Conservation (phyloP, 2,329 filamentous ascomycete species). For the Emmonsiellopsis sp. region DNA sequence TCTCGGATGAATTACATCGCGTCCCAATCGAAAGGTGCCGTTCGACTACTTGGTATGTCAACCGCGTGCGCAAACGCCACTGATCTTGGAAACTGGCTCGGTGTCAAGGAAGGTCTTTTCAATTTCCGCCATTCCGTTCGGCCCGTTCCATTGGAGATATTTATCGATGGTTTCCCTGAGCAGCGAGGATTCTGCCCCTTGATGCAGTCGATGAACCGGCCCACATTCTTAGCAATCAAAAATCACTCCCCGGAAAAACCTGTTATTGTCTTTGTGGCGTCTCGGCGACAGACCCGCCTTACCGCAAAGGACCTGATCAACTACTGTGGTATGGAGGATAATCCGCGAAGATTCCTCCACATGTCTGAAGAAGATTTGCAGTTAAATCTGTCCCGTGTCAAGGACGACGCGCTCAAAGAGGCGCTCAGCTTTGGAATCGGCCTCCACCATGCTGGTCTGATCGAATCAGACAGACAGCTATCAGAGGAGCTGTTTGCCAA, state of each 20-base stretch:
- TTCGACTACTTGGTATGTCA: constrained; percentile 94
- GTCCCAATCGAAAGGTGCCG: constrained; percentile 78
- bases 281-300: constrained; percentile 83
- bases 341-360: constrained; percentile 80
- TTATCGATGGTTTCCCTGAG: constrained; percentile 94
- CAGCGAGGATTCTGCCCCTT: constrained; percentile 90
- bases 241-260: constrained; percentile 93
- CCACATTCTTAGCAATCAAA: constrained; percentile 93
- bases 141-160: constrained; percentile 89
- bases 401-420: constrained; percentile 85
- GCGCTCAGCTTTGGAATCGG: constrained; percentile 97
- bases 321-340: constrained; percentile 96
- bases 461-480: constrained; percentile 85
- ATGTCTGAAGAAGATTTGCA: constrained; percentile 94
- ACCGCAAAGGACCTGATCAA: constrained; percentile 97
- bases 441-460: constrained; percentile 89
- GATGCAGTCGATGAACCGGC: constrained; percentile 99
- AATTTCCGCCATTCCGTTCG: constrained; percentile 97
- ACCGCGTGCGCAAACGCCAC: constrained; percentile 94
- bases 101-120: constrained; percentile 90
- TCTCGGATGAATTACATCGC: constrained; percentile 97
- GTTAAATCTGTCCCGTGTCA: constrained; percentile 76
- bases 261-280: constrained; percentile 96
- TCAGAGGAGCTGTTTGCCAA: constrained; percentile 91
- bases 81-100: constrained; percentile 91